phyloP scores from a whole-genome alignment of 768 basidiomycete species.

The Amanita molliuscula region DNA sequence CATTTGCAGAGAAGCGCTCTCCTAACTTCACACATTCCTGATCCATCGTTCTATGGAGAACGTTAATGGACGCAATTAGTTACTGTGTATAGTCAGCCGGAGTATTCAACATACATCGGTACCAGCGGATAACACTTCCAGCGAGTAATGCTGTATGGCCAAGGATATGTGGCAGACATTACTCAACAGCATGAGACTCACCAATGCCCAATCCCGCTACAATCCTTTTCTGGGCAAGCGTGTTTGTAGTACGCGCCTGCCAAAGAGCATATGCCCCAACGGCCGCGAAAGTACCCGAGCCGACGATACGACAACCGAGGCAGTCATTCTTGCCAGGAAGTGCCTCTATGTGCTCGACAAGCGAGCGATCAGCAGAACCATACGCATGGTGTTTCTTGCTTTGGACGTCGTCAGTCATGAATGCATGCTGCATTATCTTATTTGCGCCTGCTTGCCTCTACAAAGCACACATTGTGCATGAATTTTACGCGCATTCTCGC shows the following conservation, averaged over 20 bases:
- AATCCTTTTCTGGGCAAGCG: conserved; percentile 46
- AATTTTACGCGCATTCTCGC: background rate
- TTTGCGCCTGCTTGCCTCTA: background rate
- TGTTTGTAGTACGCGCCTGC: conserved; percentile 53
- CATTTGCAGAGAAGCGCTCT: conserved; percentile 91
- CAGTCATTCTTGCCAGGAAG: conserved; percentile 22
- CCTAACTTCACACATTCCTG: conserved; percentile 64
- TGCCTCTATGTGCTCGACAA: background rate
- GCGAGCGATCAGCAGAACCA: conserved; percentile 1
- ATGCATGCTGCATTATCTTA: background rate
- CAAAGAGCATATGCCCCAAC: conserved; percentile 61
- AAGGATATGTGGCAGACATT: background rate
- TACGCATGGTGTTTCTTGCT: background rate
- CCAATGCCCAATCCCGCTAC: conserved; percentile 56
- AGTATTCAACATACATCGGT: conserved; percentile 11
- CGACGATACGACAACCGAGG: conserved; percentile 59
- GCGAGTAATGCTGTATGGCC: conserved; percentile 22
- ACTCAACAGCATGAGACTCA: conserved; percentile 17
- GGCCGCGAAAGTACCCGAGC: conserved; percentile 50
- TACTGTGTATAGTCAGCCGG: conserved; percentile 2
- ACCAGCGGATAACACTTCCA: conserved; percentile 31
- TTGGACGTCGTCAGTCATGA: background rate
- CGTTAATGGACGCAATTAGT: background rate
- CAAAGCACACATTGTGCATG: background rate
- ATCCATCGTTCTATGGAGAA: conserved; percentile 6